Evolutionary conservation across 2,329 filamentous ascomycete genomes (phyloP), one percentile per base, ranked within the genome.

Genomic region (Colletotrichum tanaceti): DNA sequence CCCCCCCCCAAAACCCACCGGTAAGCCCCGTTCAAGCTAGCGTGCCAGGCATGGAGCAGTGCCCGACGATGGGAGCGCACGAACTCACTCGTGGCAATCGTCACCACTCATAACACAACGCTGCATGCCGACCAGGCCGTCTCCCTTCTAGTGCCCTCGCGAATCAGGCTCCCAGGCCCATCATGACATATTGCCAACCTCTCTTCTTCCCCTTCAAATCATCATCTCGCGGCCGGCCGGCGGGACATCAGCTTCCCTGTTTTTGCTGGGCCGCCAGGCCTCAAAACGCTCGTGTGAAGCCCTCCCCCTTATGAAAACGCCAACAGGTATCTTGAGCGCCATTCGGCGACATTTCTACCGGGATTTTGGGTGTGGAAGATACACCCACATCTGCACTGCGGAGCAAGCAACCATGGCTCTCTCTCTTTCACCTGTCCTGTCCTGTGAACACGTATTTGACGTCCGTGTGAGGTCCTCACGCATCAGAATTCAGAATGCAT

Each of bases 401-500:
- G n/a, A 11, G n/a, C n/a, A 46, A 46, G 18, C n/a, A 46, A 46
- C 44, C 10, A 9, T 46, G 4, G 9, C 44, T 13, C 44, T 10
- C 4, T n/a, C 13, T 46, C 44, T 4, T 46, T 11, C 5, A 10
- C n/a, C 44, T 46, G 44, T 46, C n/a, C 44, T 46, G 44, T 46
- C 9, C n/a, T n/a, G n/a, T 46, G n/a, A 44, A 44, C n/a, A 18
- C 41, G 18, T 44, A 18, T 2, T 13, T 53, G 16, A 32, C 49
- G 6, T 10, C 49, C 49, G 28, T n/a, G 55, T 35, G 7, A 47
- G 20, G n/a, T 24, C 13, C 13, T 58, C 16, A n/a, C 28, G 20
- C n/a, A 47, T 22, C 55, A 47, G 28, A 46, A 44, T 58, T n/a
- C n/a, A n/a, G n/a, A n/a, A n/a, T n/a, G 41, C 35, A 46, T 58